These are phyloP conservation scores for Coprinopsis marcescibilis DNA, from an alignment of 768 basidiomycete species.

Conservation along the genomic window DNA sequence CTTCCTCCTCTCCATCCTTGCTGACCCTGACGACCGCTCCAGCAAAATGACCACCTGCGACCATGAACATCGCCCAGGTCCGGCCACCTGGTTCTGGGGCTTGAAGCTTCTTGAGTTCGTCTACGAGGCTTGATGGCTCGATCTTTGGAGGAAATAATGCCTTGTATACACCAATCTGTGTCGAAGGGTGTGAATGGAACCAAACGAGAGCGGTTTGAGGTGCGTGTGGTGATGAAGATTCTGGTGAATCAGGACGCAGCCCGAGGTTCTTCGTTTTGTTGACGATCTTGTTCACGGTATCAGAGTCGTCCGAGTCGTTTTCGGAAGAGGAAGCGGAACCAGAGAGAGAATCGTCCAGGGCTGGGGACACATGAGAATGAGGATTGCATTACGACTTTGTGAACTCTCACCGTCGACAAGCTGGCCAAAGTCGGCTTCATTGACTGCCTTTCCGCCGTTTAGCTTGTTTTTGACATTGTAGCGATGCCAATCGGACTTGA, in stretches of 20 bases:
- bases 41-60: constrained; percentile 97
- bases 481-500: constrained; percentile 95
- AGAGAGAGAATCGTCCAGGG: constrained; percentile 75
- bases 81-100: constrained; percentile 45
- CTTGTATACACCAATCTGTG: constrained; percentile 87
- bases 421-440: constrained; percentile 66
- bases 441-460: constrained; percentile 53
- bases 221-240: constrained; percentile 20
- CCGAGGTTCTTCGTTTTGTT: constrained; percentile 47
- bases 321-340: constrained; percentile 79
- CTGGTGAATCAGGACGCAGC: constrained; percentile 41
- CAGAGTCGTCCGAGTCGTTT: constrained; percentile 47
- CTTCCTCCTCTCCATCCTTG: constrained; percentile 40
- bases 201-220: constrained; percentile 73
- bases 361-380: constrained; percentile 8
- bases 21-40: constrained; percentile 81
- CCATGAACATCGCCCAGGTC: constrained; percentile 94
- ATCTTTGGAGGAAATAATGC: constrained; percentile 57
- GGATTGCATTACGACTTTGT: background rate
- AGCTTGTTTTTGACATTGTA: constrained; percentile 90
- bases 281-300: constrained; percentile 64
- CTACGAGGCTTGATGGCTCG: constrained; percentile 44
- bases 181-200: constrained; percentile 85
- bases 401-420: constrained; percentile 66
- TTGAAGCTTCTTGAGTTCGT: constrained; percentile 66